A percentile compares a stretch with the other conserved stretches of the same genome.
phyloP scores from a whole-genome alignment of 257 asterid genomes.

The Solanum tacnaense region DNA sequence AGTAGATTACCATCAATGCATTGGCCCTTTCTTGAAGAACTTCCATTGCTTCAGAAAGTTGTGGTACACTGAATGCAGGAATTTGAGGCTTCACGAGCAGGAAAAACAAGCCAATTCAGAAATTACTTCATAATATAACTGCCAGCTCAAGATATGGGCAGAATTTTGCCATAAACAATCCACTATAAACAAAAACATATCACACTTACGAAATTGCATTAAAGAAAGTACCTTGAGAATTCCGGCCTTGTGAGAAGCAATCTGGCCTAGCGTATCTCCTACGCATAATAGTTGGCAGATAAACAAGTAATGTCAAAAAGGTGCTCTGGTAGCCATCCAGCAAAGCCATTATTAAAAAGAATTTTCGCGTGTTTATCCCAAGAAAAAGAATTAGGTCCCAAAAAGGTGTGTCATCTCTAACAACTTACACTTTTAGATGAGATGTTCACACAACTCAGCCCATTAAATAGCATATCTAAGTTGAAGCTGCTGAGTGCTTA shows the following conservation, averaged over 20 bases:
- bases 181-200: neutral
- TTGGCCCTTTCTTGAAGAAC: slow-evolving; percentile 56
- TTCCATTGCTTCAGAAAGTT: slow-evolving; percentile 74
- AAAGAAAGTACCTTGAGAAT: slow-evolving; percentile 57
- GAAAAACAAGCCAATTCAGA: slow-evolving; percentile 40
- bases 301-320: neutral
- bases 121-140: slow-evolving; percentile 30
- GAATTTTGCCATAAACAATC: slow-evolving; percentile 10
- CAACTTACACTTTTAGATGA: neutral
- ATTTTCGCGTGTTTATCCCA: neutral
- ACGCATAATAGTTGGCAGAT: slow-evolving; percentile 1
- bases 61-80: slow-evolving; percentile 82
- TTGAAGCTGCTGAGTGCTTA: neutral
- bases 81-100: slow-evolving; percentile 66
- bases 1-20: slow-evolving; percentile 38
- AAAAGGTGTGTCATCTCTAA: neutral
- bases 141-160: slow-evolving; percentile 16
- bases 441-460: neutral
- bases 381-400: neutral
- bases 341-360: neutral
- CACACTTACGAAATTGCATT: slow-evolving; percentile 3
- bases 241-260: slow-evolving; percentile 95
- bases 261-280: slow-evolving; percentile 53
- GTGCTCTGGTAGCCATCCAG: neutral
- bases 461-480: neutral